Evolutionary conservation across 169 alveolate genomes (phyloP), one percentile per base, ranked within the genome.

Genomic region (Besnoitia besnoiti): DNA sequence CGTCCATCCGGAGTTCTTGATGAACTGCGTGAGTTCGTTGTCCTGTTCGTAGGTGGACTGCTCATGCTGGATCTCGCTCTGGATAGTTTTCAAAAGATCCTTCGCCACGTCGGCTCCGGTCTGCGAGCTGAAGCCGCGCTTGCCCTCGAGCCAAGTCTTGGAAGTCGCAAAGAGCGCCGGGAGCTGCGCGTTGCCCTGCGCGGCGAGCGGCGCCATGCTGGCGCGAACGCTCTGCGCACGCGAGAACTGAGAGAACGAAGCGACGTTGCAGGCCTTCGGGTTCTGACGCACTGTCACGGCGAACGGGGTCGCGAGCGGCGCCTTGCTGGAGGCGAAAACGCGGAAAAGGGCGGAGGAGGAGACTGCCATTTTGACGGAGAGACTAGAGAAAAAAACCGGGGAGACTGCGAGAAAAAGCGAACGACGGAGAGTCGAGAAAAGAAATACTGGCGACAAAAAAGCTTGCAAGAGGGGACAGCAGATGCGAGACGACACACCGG

Each of bases 1-100:
- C 85, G 94, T 95, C 98, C 98, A 97, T 37, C 55, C 77, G 46
- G 49, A n/a, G 44, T 33, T 61, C 84, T 59, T 51, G 77, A 90
- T 2, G 85, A 90, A 90, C 46, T 44, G 19, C 90, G 50, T 37
- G 37, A 87, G 85, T 0, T 87, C 49, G 37, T 16, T 50, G 67
- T 55, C 91, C 30, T 61, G 77, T n/a, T 87, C 91, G 62, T 87
- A 87, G 40, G 55, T 47, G 14, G 85, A 55, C 85, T 87, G 55
- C 44, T 87, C 91, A 27, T 87, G 91, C 46, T 47, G 59, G n/a
- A 87, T 87, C 35, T 87, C 91, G 8, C 55, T 87, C 67, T 85
- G 77, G 39, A 85, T 85, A 4, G 80, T 55, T 12, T 50, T 55
- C 35, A 39, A 21, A 2, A 85, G 80, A 21, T 46, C 40, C 80